phyloP scores from a whole-genome alignment of 768 basidiomycete species.

The Artomyces pyxidatus region DNA sequence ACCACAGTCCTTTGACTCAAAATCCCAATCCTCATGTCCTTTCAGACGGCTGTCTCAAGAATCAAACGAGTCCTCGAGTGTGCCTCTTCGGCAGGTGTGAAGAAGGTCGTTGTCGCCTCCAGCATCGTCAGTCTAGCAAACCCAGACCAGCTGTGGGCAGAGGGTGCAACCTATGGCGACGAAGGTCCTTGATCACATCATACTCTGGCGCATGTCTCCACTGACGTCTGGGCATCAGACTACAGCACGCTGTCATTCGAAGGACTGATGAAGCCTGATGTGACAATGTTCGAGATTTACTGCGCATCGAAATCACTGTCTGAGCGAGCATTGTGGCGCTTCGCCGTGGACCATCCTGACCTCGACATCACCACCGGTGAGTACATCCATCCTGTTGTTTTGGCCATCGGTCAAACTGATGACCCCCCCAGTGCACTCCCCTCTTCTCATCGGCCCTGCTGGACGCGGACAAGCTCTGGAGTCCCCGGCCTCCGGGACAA shows the following conservation, averaged over 20 bases:
- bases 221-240: background rate
- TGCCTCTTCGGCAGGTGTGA: background rate
- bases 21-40: too few species aligned
- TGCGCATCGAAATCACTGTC: background rate
- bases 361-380: constrained; percentile 2
- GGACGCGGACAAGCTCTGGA: background rate
- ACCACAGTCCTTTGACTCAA: too few species aligned
- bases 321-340: background rate
- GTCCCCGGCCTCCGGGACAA: background rate
- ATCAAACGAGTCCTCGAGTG: background rate
- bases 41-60: background rate
- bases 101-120: background rate
- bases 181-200: background rate
- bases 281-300: background rate
- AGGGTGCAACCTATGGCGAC: background rate
- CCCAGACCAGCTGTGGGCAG: background rate
- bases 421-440: background rate
- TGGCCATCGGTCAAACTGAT: background rate
- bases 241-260: background rate
- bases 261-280: background rate
- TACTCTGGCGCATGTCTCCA: background rate
- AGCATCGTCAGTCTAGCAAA: background rate
- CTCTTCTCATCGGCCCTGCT: background rate
- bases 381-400: background rate
- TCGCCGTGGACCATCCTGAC: background rate